Percentiles rank a stretch among this genome's conserved stretches.
Evolutionary conservation across 805 yeast genomes (phyloP).

Genomic region (Ascoidea asiatica): DNA sequence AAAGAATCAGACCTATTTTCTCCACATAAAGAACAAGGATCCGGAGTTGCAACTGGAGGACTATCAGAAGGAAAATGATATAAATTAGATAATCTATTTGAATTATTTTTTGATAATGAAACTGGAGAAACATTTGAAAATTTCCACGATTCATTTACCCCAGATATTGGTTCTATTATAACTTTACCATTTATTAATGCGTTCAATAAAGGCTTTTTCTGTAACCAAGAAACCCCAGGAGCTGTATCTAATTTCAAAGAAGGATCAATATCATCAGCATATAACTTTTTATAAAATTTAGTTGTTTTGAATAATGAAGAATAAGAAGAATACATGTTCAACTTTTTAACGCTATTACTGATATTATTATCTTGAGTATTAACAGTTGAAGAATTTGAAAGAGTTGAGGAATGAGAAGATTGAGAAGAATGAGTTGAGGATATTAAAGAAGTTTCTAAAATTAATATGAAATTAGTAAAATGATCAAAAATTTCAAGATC

Average conservation of each 20-base stretch:
- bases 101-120: constrained; percentile 1
- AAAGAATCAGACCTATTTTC: constrained; percentile 58
- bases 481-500: constrained; percentile 6
- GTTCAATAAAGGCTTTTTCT: constrained; percentile 44
- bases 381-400: background rate
- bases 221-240: constrained; percentile 49
- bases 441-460: background rate
- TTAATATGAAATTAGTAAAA: constrained; percentile 7
- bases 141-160: constrained; percentile 49
- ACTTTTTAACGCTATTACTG: background rate
- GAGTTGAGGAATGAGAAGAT: background rate
- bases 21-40: constrained; percentile 76
- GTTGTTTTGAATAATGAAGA: constrained; percentile 8
- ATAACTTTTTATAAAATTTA: constrained; percentile 47
- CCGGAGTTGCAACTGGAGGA: constrained; percentile 59
- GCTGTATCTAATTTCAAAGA: constrained; percentile 28
- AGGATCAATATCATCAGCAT: constrained; percentile 42
- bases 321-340: background rate
- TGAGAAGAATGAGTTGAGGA: background rate
- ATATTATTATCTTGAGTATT: background rate
- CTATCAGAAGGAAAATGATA: background rate
- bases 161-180: constrained; percentile 75
- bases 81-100: constrained; percentile 10
- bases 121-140: constrained; percentile 3
- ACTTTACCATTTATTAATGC: constrained; percentile 70